Evolutionary conservation across 192 early-diverging fungal species (phyloP).

Genomic region (Coemansia sp.): DNA sequence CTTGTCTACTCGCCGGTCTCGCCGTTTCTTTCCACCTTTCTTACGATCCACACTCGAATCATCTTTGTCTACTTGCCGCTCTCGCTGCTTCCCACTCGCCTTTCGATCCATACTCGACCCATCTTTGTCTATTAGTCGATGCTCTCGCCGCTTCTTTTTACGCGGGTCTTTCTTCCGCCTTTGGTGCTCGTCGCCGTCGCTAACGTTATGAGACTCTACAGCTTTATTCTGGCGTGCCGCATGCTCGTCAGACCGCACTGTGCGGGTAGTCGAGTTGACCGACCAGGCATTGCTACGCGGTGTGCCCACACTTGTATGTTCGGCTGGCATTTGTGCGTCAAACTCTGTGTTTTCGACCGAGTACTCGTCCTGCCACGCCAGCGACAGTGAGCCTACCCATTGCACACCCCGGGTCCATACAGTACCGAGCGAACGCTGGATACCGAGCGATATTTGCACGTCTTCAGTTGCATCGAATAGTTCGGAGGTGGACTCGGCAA

Average conservation of each 20-base stretch:
- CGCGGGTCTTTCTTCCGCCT: neutral
- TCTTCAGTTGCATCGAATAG: neutral
- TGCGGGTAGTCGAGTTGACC: neutral
- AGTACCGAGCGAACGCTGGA: conserved; percentile 24
- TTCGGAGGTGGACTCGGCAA: neutral
- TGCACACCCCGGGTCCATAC: conserved; percentile 37
- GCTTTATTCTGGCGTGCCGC: neutral
- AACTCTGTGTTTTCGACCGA: neutral
- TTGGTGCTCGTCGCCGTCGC: neutral
- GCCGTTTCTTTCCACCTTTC: too few species aligned
- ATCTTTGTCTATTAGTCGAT: too few species aligned
- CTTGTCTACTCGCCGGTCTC: too few species aligned
- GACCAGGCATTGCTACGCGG: neutral
- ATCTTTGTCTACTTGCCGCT: too few species aligned
- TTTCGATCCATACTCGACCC: too few species aligned
- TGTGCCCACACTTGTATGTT: too few species aligned
- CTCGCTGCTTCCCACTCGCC: neutral
- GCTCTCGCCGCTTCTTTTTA: conserved; percentile 1
- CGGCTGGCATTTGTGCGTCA: too few species aligned
- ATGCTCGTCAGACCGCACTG: neutral
- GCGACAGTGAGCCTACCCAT: conserved; percentile 36
- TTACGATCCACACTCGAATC: too few species aligned
- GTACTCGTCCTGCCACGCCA: conserved; percentile 39
- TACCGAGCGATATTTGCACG: conserved; percentile 41
- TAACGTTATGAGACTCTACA: neutral